phyloP scores from a whole-genome alignment of 2,329 filamentous ascomycete genomes.

The Penicillium sp. region DNA sequence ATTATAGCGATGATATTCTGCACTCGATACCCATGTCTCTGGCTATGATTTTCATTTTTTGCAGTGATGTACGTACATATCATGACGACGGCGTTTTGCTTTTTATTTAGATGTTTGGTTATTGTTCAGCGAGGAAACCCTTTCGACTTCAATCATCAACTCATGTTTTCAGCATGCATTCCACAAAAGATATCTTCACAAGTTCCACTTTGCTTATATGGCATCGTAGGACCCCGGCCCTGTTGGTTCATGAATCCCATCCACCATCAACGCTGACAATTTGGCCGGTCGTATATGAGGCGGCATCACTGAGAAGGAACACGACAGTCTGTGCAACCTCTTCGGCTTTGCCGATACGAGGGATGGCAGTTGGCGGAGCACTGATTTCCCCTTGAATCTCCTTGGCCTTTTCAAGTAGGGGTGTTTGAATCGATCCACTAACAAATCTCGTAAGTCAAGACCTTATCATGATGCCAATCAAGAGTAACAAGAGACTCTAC shows the following conservation, averaged over 20 bases:
- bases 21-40: not conserved
- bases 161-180: not conserved
- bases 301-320: constrained; percentile 51
- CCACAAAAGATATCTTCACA: not conserved
- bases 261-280: constrained; percentile 52
- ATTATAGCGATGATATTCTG: not conserved
- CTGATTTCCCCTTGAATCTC: constrained; percentile 24
- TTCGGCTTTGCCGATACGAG: constrained; percentile 33
- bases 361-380: constrained; percentile 23
- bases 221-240: not conserved
- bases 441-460: constrained; percentile 1
- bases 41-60: not conserved
- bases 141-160: not conserved
- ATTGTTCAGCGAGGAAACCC: not conserved
- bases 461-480: not conserved
- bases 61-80: constrained; percentile 8
- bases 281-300: constrained; percentile 50
- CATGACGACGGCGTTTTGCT: constrained; percentile 10
- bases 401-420: constrained; percentile 30
- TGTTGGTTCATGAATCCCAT: constrained; percentile 32
- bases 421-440: constrained; percentile 38
- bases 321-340: constrained; percentile 49
- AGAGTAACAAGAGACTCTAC: constrained; percentile 16
- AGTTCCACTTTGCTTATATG: too few relatives aligned
- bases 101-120: not conserved